phyloP scores from a whole-genome alignment of 352 stramenopile genomes.

The Aphanomyces cochlioides region DNA sequence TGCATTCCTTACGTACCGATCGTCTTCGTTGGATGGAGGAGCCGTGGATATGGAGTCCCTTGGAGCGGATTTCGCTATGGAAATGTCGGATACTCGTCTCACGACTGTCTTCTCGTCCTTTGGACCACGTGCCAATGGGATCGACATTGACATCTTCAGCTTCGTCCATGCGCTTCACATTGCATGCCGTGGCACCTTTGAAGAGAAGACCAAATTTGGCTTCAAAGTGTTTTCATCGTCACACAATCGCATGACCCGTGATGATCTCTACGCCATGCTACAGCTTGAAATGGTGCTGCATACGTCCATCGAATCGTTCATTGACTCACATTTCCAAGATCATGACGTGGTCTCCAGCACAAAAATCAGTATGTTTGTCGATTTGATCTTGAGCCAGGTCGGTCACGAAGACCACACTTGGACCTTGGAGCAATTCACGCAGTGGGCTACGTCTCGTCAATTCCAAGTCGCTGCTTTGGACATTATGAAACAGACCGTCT shows the following conservation, averaged over 20 bases:
- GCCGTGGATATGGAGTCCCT: conserved; percentile 72
- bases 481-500: conserved; percentile 82
- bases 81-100: conserved; percentile 82
- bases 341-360: conserved; percentile 71
- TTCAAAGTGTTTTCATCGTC: conserved; percentile 74
- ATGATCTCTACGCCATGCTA: conserved; percentile 82
- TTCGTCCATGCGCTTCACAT: conserved; percentile 80
- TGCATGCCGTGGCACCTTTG: conserved; percentile 58
- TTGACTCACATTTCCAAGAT: conserved; percentile 63
- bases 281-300: conserved; percentile 78
- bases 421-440: conserved; percentile 63
- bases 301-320: conserved; percentile 55
- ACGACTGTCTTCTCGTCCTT: conserved; percentile 73
- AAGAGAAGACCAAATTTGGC: conserved; percentile 75
- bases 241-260: conserved; percentile 61
- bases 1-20: conserved; percentile 80
- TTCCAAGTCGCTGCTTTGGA: conserved; percentile 76
- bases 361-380: conserved; percentile 73
- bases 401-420: conserved; percentile 42
- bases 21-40: conserved; percentile 55
- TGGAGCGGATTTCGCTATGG: conserved; percentile 71
- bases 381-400: conserved; percentile 63
- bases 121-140: conserved; percentile 67
- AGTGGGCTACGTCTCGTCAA: conserved; percentile 57
- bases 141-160: conserved; percentile 82